Evolutionary conservation across 129 eudicot genomes (phyloP).

Genomic region (Helichrysum umbraculigerum): DNA sequence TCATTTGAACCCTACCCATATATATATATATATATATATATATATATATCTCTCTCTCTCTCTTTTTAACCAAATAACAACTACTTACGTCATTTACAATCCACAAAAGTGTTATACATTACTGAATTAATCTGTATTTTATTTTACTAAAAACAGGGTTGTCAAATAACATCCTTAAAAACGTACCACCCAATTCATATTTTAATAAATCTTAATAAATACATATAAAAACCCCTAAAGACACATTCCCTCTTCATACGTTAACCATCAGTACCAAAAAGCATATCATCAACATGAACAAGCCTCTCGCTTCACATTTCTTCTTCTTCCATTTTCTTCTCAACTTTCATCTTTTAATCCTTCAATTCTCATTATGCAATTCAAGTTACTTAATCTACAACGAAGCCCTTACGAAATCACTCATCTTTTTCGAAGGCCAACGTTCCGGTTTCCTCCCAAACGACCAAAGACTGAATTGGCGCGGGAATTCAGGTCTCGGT

Average conservation of each 20-base stretch:
- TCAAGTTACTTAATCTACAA: conserved; percentile 55
- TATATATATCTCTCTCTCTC: no score
- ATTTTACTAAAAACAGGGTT: no score
- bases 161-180: no score
- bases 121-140: no score
- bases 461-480: conserved; percentile 77
- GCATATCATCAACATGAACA: not conserved
- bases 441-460: conserved; percentile 77
- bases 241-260: not conserved
- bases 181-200: no score
- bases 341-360: conserved; percentile 1
- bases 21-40: no score
- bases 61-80: no score
- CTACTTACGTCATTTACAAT: no score
- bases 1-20: no score
- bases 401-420: conserved; percentile 78
- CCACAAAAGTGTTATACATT: no score
- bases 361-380: conserved; percentile 13
- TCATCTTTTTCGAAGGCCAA: conserved; percentile 87
- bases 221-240: not conserved
- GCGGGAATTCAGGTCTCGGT: conserved; percentile 71
- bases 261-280: not conserved
- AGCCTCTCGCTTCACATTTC: conserved; percentile 18
- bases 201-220: no score
- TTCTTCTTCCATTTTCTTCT: conserved; percentile 12